Percentiles rank a stretch among this genome's conserved stretches.
phyloP scores from a whole-genome alignment of 2,329 filamentous ascomycete genomes.

The Arthrobotrys megalospora region DNA sequence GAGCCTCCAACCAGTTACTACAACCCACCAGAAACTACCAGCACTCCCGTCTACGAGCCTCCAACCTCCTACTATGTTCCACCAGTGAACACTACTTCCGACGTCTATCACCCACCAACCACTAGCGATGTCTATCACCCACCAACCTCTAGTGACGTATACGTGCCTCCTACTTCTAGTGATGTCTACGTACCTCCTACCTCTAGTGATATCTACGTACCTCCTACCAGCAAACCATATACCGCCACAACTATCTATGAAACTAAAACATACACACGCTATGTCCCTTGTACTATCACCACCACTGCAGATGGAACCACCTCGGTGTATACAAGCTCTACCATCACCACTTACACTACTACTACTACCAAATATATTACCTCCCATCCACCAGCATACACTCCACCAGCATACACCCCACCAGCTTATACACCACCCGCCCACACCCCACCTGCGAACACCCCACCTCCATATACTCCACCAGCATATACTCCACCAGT shows the following conservation, averaged over 20 bases:
- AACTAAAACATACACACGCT: conserved; percentile 34
- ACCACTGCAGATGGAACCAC: conserved; percentile 61
- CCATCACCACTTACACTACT: conserved; percentile 64
- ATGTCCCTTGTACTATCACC: conserved; percentile 57
- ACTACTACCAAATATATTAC: conserved; percentile 65
- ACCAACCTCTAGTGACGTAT: conserved; percentile 63
- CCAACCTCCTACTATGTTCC: conserved; percentile 51
- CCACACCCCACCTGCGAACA: conserved; percentile 42
- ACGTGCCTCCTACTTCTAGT: conserved; percentile 60
- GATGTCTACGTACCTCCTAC: conserved; percentile 27
- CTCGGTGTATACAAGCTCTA: conserved; percentile 62
- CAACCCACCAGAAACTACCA: conserved; percentile 22
- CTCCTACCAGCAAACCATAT: conserved; percentile 45
- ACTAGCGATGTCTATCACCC: conserved; percentile 10
- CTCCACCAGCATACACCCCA: conserved; percentile 66
- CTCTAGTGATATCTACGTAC: conserved; percentile 64
- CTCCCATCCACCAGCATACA: conserved; percentile 63
- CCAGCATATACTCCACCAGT: conserved; percentile 35
- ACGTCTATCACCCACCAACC: conserved; percentile 33
- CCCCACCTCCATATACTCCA: conserved; percentile 25
- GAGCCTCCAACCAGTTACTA: conserved; percentile 16
- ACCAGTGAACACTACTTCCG: conserved; percentile 30
- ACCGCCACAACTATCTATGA: conserved; percentile 62
- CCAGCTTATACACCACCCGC: conserved; percentile 24
- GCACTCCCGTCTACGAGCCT: conserved; percentile 6